Conservation (phyloP, 2,329 filamentous ascomycete species). For the Pseudogymnoascus verrucosus region DNA sequence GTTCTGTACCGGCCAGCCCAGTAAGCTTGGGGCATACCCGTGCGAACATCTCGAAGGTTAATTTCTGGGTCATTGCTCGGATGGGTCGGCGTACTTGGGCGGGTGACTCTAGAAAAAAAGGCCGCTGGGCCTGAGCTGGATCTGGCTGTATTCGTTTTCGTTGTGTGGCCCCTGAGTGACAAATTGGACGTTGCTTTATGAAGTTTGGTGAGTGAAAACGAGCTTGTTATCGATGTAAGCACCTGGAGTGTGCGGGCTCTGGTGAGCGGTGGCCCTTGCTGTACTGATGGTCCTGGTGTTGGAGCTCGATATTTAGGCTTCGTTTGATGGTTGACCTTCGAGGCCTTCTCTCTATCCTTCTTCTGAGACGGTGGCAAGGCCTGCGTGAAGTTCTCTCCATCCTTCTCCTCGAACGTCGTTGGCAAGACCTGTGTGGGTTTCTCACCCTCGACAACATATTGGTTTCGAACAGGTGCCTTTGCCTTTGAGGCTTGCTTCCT, state of each 20-base stretch:
- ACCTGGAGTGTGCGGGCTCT: not conserved
- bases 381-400: not conserved
- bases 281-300: not conserved
- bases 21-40: conserved; percentile 42
- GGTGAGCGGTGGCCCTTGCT: not conserved
- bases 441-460: not conserved
- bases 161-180: conserved; percentile 7
- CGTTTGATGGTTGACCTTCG: not conserved
- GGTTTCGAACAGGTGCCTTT: not conserved
- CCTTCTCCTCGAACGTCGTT: not conserved
- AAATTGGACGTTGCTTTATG: conserved; percentile 10
- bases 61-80: conserved; percentile 4
- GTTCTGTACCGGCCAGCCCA: conserved; percentile 56
- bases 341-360: not conserved
- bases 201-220: conserved; percentile 11
- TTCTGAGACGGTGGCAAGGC: not conserved
- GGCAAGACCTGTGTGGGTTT: not conserved
- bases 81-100: conserved; percentile 12
- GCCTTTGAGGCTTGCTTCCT: conserved; percentile 7
- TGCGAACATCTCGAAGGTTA: conserved; percentile 30
- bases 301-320: not conserved
- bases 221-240: not conserved
- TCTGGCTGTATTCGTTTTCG: not conserved
- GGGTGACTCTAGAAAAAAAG: not conserved
- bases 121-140: conserved; percentile 11